Evolutionary conservation across 2,329 filamentous ascomycete genomes (phyloP).

Genomic region (Cryphonectria carpinicola): DNA sequence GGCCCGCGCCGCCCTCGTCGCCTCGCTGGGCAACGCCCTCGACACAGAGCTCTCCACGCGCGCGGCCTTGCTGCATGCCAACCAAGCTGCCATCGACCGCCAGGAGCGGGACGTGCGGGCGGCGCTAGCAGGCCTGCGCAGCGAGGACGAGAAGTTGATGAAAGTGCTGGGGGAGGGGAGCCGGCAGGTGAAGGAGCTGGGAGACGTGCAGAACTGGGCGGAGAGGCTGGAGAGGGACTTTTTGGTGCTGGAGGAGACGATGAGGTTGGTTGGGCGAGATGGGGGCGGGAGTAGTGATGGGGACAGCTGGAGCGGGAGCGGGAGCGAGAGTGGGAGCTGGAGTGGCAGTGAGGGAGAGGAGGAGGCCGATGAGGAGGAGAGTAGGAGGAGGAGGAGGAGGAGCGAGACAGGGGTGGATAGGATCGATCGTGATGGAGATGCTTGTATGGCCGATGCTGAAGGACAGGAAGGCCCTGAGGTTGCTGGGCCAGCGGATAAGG

Average conservation of each 20-base stretch:
- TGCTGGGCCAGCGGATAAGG: constrained; percentile 22
- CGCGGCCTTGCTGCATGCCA: constrained; percentile 70
- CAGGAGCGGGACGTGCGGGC: constrained; percentile 70
- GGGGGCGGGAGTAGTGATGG: constrained; percentile 37
- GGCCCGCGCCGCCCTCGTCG: constrained; percentile 62
- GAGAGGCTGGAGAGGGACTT: constrained; percentile 77
- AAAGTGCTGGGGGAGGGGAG: constrained; percentile 66
- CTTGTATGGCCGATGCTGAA: constrained; percentile 21
- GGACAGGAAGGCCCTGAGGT: background rate
- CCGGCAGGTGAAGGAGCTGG: constrained; percentile 68
- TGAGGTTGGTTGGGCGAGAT: constrained; percentile 55
- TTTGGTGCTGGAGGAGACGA: constrained; percentile 65
- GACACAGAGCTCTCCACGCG: constrained; percentile 70
- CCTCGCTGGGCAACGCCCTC: constrained; percentile 70
- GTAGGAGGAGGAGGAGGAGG: constrained; percentile 34
- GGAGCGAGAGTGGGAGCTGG: constrained; percentile 29
- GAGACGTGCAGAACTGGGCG: constrained; percentile 60
- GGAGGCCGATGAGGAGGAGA: constrained; percentile 32
- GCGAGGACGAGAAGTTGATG: constrained; percentile 68
- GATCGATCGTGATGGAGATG: constrained; percentile 30
- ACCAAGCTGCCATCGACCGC: constrained; percentile 64
- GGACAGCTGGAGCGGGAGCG: constrained; percentile 34
- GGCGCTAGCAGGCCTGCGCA: constrained; percentile 62
- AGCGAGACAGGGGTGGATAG: constrained; percentile 26
- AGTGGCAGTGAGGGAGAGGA: constrained; percentile 34